phyloP scores from a whole-genome alignment of 1,284 basidiomycete genomes.

The Macrocystidia cucumis region DNA sequence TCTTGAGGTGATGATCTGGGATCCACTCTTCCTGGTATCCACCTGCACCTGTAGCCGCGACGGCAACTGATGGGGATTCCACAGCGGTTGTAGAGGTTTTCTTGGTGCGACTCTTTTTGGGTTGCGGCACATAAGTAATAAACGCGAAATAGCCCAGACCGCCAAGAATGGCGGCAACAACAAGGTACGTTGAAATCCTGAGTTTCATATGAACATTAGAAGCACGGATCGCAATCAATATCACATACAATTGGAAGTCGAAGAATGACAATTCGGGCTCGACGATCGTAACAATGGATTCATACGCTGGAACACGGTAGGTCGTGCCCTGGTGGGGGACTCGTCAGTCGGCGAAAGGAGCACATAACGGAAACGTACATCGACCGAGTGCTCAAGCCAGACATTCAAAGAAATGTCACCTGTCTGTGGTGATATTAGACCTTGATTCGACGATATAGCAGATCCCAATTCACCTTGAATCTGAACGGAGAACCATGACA shows the following conservation, averaged over 20 bases:
- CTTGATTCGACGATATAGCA: background rate
- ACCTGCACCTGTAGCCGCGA: slow-evolving; percentile 62
- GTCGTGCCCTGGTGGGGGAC: slow-evolving; percentile 35
- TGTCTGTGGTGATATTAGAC: slow-evolving; percentile 34
- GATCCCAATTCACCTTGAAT: slow-evolving; percentile 44
- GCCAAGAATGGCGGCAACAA: slow-evolving; percentile 60
- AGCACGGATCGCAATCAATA: background rate
- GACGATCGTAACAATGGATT: slow-evolving; percentile 75
- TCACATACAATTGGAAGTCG: slow-evolving; percentile 70
- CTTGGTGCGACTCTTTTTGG: slow-evolving; percentile 42
- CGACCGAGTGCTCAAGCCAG: slow-evolving; percentile 68
- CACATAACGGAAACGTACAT: slow-evolving; percentile 33
- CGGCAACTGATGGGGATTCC: slow-evolving; percentile 38
- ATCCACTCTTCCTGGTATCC: slow-evolving; percentile 92
- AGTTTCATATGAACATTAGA: background rate
- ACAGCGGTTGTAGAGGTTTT: too few species aligned
- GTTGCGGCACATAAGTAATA: slow-evolving; percentile 55
- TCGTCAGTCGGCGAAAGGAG: background rate
- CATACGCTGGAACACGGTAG: slow-evolving; percentile 66
- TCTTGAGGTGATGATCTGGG: slow-evolving; percentile 78
- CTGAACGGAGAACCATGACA: slow-evolving; percentile 24
- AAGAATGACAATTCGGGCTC: slow-evolving; percentile 77
- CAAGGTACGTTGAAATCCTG: slow-evolving; percentile 72
- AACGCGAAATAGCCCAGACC: slow-evolving; percentile 66
- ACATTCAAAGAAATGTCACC: slow-evolving; percentile 75